Evolutionary conservation across 345 rosid genomes (phyloP).

Genomic region (Sonneratia caseolaris): DNA sequence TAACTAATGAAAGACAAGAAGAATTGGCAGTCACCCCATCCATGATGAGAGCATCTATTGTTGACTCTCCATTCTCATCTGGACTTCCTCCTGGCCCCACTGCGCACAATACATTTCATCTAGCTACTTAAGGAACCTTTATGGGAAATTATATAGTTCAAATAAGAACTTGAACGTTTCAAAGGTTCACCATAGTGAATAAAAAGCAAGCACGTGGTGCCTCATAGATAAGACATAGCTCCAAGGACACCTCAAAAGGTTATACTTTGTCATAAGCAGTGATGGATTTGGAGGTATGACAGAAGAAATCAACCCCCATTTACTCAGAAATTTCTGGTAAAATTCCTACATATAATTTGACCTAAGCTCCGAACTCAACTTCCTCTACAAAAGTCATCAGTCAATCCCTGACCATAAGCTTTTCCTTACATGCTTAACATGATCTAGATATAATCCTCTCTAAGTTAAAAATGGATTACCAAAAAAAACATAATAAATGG

Average conservation of each 20-base stretch:
- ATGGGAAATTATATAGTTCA: background rate
- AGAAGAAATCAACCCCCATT: background rate
- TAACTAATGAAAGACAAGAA: background rate
- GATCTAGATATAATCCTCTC: background rate
- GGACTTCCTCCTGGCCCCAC: conserved; percentile 99
- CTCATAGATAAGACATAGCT: background rate
- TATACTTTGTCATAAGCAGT: background rate
- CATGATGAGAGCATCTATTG: conserved; percentile 87
- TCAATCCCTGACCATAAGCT: background rate
- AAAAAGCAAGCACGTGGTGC: background rate
- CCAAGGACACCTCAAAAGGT: background rate
- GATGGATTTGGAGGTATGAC: background rate
- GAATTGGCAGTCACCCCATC: conserved; percentile 53
- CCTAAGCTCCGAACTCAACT: background rate
- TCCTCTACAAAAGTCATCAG: background rate
- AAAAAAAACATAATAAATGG: background rate
- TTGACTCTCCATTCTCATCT: conserved; percentile 88
- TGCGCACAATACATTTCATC: conserved; percentile 13
- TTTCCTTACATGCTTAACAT: background rate
- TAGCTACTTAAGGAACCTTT: background rate
- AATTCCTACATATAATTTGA: background rate
- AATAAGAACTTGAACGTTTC: background rate
- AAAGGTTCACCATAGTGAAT: background rate
- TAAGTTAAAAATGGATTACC: background rate
- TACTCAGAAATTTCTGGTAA: background rate